Percentiles rank a stretch among this genome's conserved stretches.
These are phyloP conservation scores for Nephromyces sp. DNA, from an alignment of 169 alveolate genomes.

Conservation along the genomic window DNA sequence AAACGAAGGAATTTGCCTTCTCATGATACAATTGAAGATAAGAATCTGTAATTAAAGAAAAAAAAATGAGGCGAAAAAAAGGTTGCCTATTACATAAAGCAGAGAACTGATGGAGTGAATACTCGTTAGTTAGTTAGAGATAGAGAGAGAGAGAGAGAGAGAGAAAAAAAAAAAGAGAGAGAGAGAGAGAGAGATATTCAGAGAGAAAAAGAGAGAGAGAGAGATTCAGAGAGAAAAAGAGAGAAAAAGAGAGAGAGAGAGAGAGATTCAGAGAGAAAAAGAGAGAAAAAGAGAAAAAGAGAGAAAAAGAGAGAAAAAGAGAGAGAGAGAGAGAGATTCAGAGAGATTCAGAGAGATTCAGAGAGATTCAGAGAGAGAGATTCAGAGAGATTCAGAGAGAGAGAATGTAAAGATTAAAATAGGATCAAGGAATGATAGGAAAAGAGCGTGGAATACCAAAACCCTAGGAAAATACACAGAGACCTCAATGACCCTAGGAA, in stretches of 20 bases:
- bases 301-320: neutral
- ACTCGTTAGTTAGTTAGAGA: too few relatives aligned
- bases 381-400: neutral
- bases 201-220: neutral
- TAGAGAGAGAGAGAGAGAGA: too few relatives aligned
- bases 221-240: neutral
- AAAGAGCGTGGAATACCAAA: neutral
- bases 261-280: neutral
- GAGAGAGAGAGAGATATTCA: too few relatives aligned
- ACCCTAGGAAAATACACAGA: too few relatives aligned
- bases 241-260: slow-evolving; percentile 1
- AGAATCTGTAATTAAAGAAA: too few relatives aligned
- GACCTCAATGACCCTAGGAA: too few relatives aligned
- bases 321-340: neutral
- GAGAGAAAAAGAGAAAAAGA: neutral
- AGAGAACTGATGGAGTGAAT: too few relatives aligned
- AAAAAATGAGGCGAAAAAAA: too few relatives aligned
- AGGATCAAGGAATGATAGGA: neutral
- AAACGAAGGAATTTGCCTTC: too few relatives aligned
- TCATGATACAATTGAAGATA: too few relatives aligned
- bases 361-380: neutral
- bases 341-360: neutral
- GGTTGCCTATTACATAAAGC: too few relatives aligned
- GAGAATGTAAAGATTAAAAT: neutral
- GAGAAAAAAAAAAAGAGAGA: too few relatives aligned